phyloP scores from a whole-genome alignment of 2,329 filamentous ascomycete species.

The Beauveria sp. region DNA sequence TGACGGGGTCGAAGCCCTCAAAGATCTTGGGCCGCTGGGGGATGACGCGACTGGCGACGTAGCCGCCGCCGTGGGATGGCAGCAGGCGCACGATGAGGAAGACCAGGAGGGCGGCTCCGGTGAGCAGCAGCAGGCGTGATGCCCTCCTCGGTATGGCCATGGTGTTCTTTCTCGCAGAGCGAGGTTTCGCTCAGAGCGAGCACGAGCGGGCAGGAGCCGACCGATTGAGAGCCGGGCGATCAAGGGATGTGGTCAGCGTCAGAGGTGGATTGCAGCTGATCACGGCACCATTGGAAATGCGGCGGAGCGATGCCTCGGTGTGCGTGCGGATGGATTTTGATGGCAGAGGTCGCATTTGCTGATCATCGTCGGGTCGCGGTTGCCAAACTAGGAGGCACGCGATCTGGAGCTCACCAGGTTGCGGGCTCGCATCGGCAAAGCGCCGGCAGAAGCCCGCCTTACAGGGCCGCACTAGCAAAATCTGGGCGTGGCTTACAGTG shows the following conservation, averaged over 20 bases:
- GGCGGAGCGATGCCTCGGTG: not conserved
- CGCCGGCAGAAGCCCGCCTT: not conserved
- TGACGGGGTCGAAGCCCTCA: slow-evolving; percentile 8
- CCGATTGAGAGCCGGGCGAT: not conserved
- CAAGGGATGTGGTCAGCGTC: not conserved
- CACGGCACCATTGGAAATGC: not conserved
- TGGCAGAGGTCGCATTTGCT: not conserved
- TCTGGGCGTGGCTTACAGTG: not conserved
- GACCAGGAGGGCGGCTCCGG: slow-evolving; percentile 15
- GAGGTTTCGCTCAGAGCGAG: not conserved
- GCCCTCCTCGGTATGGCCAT: slow-evolving; percentile 19
- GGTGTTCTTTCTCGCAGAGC: not conserved
- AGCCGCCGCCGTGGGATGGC: slow-evolving; percentile 14
- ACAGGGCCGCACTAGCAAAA: not conserved
- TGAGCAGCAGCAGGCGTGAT: slow-evolving; percentile 18
- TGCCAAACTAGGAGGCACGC: not conserved
- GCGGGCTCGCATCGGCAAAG: not conserved
- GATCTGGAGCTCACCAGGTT: not conserved
- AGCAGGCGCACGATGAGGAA: slow-evolving; percentile 19
- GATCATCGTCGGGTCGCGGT: not conserved
- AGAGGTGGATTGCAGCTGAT: not conserved
- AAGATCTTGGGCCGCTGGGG: slow-evolving; percentile 5
- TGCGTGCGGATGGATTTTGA: slow-evolving; percentile 4
- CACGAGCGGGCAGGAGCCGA: not conserved
- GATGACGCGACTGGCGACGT: slow-evolving; percentile 17